Evolutionary conservation across 768 basidiomycete species (phyloP), one percentile per base, ranked within the genome.

Genomic region (Panaeolus papilionaceus): DNA sequence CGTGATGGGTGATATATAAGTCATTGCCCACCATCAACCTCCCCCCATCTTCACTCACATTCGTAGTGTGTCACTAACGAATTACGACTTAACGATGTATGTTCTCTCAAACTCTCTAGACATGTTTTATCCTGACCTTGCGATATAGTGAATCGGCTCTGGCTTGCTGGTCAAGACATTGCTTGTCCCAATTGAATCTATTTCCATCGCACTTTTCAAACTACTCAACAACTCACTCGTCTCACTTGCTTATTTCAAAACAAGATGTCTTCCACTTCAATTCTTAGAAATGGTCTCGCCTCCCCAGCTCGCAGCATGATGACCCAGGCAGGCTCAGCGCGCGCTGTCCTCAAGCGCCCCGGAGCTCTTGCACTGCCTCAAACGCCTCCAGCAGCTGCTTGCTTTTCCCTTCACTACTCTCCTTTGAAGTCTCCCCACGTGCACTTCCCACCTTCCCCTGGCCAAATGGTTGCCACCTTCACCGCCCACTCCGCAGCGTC

Each of bases 371-470:
- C 81, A 20, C 73, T 83, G 40, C 79, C 81, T 5, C 80, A 81
- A 7, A 42, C 66, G 42, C 74, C 76, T 64, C 73, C 77, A 7
- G 71, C 77, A 66, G 63, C 76, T 20, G 71, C 77, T 0, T 79
- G 70, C 69, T 80, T 80, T 63, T 79, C 78, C 23, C 66, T 80
- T 40, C 68, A 78, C 44, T 67, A 76, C 23, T 77, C 79, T 26
- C 76, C 80, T 1, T 18, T 74, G 40, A 77, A 75, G 64, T 85
- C 82, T 5, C 80, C 83, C 3, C 89, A 86, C 72, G 90, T 92
- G 66, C 89, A 88, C 77, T 92, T 92, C 72, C 88, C 89, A 7
- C 85, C 88, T 12, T 86, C 89, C 0, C 86, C 90, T 23, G 69
- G 72, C 12, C 75, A 80, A 42, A 79, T 92, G 64, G 82, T 83